A percentile compares a stretch with the other conserved stretches of the same genome.
phyloP scores from a whole-genome alignment of 139 green algal genomes.

The Chlorella sp. region DNA sequence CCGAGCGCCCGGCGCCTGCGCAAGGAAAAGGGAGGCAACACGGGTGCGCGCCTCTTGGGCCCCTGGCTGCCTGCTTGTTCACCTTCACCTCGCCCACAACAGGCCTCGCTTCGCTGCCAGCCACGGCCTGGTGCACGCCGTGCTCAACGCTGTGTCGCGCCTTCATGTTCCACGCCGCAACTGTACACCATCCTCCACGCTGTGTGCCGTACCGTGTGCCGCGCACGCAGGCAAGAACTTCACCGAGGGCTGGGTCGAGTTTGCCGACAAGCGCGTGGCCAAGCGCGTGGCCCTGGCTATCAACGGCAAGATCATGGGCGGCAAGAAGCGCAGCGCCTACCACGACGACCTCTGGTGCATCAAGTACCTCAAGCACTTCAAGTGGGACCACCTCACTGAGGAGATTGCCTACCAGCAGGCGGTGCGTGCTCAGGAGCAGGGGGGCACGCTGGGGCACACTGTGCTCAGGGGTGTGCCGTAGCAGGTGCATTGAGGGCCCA shows the following conservation, averaged over 20 bases:
- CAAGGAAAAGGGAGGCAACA: slow-evolving; percentile 55
- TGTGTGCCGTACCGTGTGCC: no score
- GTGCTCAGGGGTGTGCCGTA: no score
- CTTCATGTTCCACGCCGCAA: no score
- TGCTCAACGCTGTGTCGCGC: no score
- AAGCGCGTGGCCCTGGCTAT: slow-evolving; percentile 63
- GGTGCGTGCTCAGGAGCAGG: slow-evolving; percentile 35
- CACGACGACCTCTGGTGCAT: slow-evolving; percentile 91
- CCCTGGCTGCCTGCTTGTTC: no score
- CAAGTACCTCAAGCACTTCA: slow-evolving; percentile 94
- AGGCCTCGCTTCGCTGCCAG: no score
- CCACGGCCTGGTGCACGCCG: no score
- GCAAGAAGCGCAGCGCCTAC: slow-evolving; percentile 73
- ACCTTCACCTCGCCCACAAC: no score
- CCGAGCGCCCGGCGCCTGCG: slow-evolving; percentile 18
- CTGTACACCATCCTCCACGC: no score
- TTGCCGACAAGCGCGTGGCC: slow-evolving; percentile 84
- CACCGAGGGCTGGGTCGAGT: slow-evolving; percentile 96
- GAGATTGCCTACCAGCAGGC: slow-evolving; percentile 72
- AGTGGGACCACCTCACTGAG: slow-evolving; percentile 94
- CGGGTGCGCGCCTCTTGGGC: slow-evolving; percentile 22
- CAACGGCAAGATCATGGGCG: slow-evolving; percentile 80
- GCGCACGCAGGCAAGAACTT: slow-evolving; percentile 88
- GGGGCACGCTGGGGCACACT: no score
- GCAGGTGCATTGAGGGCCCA: no score